phyloP scores from a whole-genome alignment of 169 alveolate species.

The Cryptosporidium muris region DNA sequence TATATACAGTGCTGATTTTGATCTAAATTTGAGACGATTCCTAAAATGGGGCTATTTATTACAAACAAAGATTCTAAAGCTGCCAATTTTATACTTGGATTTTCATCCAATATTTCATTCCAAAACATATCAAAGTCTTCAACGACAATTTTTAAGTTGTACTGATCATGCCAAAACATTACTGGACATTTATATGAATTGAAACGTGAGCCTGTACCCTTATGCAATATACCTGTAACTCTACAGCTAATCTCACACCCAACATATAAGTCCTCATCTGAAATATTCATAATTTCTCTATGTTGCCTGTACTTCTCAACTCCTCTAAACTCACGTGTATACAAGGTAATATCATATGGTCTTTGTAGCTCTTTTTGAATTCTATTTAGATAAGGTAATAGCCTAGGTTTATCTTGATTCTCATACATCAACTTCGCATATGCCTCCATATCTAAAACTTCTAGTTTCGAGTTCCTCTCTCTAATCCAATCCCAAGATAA shows the following conservation, averaged over 20 bases:
- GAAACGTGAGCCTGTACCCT: constrained; percentile 1
- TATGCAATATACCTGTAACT: constrained; percentile 7
- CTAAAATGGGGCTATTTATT: constrained; percentile 45
- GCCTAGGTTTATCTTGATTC: constrained; percentile 53
- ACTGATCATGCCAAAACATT: constrained; percentile 56
- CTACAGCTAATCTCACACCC: constrained; percentile 70
- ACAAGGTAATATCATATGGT: constrained; percentile 41
- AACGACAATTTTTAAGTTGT: constrained; percentile 36
- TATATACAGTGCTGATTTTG: constrained; percentile 50
- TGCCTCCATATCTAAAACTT: constrained; percentile 74
- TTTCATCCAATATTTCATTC: constrained; percentile 59
- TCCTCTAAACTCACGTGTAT: constrained; percentile 45
- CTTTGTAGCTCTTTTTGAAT: constrained; percentile 45
- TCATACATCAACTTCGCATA: constrained; percentile 73
- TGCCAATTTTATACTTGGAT: constrained; percentile 13
- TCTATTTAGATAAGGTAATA: constrained; percentile 49
- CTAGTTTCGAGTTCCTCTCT: constrained; percentile 68
- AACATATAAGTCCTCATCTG: constrained; percentile 47
- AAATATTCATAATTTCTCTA: constrained; percentile 31
- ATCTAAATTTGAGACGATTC: constrained; percentile 46
- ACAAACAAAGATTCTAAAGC: constrained; percentile 14
- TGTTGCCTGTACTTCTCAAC: constrained; percentile 43
- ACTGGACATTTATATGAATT: constrained; percentile 29
- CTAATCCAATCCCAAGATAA: constrained; percentile 73
- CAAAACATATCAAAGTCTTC: constrained; percentile 62